Percentiles rank a stretch among this genome's conserved stretches.
Conservation (phyloP, 768 basidiomycete species). For the Kwoniella sp. region DNA sequence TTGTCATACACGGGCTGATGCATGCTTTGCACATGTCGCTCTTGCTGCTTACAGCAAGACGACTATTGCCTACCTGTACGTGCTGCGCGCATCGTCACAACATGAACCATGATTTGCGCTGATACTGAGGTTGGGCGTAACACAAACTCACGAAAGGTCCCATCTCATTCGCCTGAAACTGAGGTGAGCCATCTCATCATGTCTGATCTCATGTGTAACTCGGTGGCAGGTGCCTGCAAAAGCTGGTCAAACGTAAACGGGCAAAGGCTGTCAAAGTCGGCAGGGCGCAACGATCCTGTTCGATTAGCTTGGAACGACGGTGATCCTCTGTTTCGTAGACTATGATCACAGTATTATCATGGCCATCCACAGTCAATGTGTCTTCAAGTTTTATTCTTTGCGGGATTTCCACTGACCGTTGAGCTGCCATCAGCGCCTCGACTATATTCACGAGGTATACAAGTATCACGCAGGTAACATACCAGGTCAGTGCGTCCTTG, state of each 20-base stretch:
- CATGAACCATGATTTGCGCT: neutral
- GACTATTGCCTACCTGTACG: constrained; percentile 30
- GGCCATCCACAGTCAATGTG: no score
- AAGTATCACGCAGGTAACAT: constrained; percentile 21
- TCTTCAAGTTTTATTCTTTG: no score
- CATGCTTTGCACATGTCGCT: neutral
- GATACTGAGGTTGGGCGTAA: neutral
- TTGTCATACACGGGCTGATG: neutral
- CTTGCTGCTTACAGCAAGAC: constrained; percentile 21
- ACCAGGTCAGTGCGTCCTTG: constrained; percentile 13
- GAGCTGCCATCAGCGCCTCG: constrained; percentile 10
- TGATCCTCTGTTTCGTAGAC: no score
- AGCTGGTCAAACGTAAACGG: no score
- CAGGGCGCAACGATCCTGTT: no score
- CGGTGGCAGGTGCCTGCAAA: no score
- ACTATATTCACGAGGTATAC: constrained; percentile 23
- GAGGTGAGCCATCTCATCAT: constrained; percentile 9
- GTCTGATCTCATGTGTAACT: neutral
- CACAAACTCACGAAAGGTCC: constrained; percentile 2
- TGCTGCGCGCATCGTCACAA: neutral
- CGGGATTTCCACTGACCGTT: neutral
- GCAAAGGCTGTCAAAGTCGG: no score
- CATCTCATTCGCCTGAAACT: constrained; percentile 28
- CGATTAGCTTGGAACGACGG: no score
- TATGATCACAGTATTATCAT: no score